Conservation (phyloP, 768 basidiomycete genomes). For the Tephrocybe sp. region DNA sequence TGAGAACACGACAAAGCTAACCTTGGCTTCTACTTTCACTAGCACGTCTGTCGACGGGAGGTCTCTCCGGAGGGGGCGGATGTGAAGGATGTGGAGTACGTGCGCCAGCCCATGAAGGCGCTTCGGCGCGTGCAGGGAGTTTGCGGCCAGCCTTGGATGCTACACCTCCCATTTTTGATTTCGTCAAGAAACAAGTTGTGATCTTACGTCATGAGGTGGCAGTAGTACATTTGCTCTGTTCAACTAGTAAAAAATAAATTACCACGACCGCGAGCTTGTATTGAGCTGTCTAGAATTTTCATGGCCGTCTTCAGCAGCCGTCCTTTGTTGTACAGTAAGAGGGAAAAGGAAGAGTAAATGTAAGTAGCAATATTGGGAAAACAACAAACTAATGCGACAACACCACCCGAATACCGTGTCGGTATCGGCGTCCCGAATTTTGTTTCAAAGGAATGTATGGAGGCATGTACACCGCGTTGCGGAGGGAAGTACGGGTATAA, state of each 20-base stretch:
- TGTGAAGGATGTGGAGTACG: slow-evolving; percentile 32
- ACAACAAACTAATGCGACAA: slow-evolving; percentile 37
- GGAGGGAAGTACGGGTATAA: slow-evolving; percentile 31
- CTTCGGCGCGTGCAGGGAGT: slow-evolving; percentile 47
- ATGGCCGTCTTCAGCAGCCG: slow-evolving; percentile 30
- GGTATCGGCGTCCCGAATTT: slow-evolving; percentile 22
- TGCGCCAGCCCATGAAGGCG: slow-evolving; percentile 49
- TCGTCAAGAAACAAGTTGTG: not conserved
- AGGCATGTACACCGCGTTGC: slow-evolving; percentile 32
- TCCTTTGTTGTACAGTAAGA: slow-evolving; percentile 49
- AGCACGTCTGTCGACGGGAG: slow-evolving; percentile 28
- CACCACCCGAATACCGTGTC: slow-evolving; percentile 22
- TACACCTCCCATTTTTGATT: slow-evolving; percentile 55
- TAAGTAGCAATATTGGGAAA: slow-evolving; percentile 28
- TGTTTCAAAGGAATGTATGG: slow-evolving; percentile 29
- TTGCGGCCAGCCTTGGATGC: slow-evolving; percentile 61
- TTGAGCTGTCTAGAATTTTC: slow-evolving; percentile 24
- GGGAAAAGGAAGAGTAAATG: slow-evolving; percentile 27
- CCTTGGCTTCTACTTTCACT: slow-evolving; percentile 56
- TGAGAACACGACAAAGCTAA: slow-evolving; percentile 2
- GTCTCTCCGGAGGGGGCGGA: slow-evolving; percentile 4
- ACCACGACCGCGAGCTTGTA: slow-evolving; percentile 8
- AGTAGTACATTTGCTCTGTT: slow-evolving; percentile 29
- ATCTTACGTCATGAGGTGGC: slow-evolving; percentile 19
- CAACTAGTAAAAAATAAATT: slow-evolving; percentile 12